Base-by-base conservation (phyloP, 805 yeast species). In the Myxozyma vanderwaltii region DNA sequence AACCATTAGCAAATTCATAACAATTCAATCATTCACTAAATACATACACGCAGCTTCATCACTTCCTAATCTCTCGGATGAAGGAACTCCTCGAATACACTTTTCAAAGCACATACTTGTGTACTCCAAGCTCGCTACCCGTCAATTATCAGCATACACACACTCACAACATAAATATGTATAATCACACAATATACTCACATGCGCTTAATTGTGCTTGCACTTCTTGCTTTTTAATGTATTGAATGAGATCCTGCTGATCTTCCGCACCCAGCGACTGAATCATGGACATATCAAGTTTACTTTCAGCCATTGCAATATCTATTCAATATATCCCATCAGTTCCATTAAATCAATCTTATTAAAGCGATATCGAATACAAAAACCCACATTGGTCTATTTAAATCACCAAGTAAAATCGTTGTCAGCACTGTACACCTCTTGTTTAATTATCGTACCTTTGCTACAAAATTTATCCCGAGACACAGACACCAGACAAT, bases 71-170 rank as follows among this genome's bases (percentile, higher is more conserved):
- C 82, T 72, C 46, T 68, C 68, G 4, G 75, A 61, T 21, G 74
- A 76, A 61, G 68, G 54, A 27, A 63, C 68, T 26, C 74, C 71
- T 50, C 77, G 75, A 53, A 90, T 81, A 74, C 98, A 91, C 75
- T 88, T 88, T 72, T 86, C 88, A 80, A 90, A 91, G 73, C 98
- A 91, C 79, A 86, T 79, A 71, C 90, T 91, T 27, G 97, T 91
- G 81, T 89, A 90, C 69, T 81, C 83, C 72, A 91, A 96, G 61
- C 91, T 88, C 35, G 95, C 73, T 58, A 63, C 19, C 4, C 10
- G 33, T 29, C 33, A 29, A 10, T 29, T 7, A 29, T 10, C 21
- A 10, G 26, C 29, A 15, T 8, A 17, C 36, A 19, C 39, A 17
- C 36, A 6, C 33, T 19, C 50, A 27, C 50, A 23, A 24, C 35